Conservation (phyloP, 352 stramenopile species). For the Saprolegnia parasitica region DNA sequence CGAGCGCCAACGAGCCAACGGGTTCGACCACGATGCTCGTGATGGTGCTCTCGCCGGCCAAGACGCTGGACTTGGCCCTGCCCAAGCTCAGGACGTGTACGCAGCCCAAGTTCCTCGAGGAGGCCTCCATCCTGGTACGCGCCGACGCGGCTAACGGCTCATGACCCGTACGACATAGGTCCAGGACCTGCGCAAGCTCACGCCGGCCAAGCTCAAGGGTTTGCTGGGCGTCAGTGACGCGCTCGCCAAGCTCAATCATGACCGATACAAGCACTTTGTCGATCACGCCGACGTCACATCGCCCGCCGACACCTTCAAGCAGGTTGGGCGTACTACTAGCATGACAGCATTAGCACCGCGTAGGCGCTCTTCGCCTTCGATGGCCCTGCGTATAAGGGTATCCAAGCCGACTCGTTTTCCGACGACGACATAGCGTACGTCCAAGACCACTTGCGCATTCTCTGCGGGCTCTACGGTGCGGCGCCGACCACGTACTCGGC, state of each 20-base stretch:
- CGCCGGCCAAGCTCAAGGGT: constrained; percentile 66
- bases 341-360: not conserved
- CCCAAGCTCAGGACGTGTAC: constrained; percentile 35
- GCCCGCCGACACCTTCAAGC: constrained; percentile 54
- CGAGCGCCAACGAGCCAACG: not conserved
- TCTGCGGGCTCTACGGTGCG: constrained; percentile 90
- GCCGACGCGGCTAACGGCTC: not conserved
- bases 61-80: constrained; percentile 75
- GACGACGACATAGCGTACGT: constrained; percentile 61
- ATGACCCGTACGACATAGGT: constrained; percentile 29
- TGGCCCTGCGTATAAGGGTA: constrained; percentile 56
- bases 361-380: constrained; percentile 65
- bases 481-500: not conserved
- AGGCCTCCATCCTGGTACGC: constrained; percentile 50
- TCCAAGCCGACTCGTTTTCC: constrained; percentile 37
- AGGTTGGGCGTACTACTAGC: constrained; percentile 28
- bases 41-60: constrained; percentile 85
- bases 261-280: constrained; percentile 62
- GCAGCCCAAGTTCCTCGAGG: constrained; percentile 48
- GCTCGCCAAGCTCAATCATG: constrained; percentile 83
- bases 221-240: constrained; percentile 77
- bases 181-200: constrained; percentile 55
- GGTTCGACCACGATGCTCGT: constrained; percentile 37
- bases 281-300: constrained; percentile 23
- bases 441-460: constrained; percentile 85